Percentiles rank a stretch among this genome's conserved stretches.
Evolutionary conservation across 1,284 basidiomycete genomes (phyloP).

Genomic region (Thelephora terrestris): DNA sequence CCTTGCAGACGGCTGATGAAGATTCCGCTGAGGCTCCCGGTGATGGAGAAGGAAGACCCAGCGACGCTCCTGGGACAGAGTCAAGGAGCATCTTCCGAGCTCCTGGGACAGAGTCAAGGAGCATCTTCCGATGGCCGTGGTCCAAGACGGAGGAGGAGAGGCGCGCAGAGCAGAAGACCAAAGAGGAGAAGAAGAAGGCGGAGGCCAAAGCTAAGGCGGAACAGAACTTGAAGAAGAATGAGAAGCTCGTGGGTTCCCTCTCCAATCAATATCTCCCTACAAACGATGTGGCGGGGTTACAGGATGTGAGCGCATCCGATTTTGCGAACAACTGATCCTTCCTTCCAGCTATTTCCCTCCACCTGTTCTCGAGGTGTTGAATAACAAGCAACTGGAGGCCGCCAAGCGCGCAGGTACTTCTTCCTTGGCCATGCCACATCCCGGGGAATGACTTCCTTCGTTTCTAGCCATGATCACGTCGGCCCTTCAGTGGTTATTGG

Average conservation of each 20-base stretch:
- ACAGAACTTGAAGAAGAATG: too few relatives aligned
- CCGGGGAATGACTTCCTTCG: not conserved
- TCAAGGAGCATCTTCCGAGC: too few relatives aligned
- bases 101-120: too few relatives aligned
- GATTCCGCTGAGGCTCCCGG: too few relatives aligned
- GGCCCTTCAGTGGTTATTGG: conserved; percentile 60
- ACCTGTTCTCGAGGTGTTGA: conserved; percentile 52
- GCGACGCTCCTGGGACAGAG: too few relatives aligned
- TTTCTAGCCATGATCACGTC: conserved; percentile 46
- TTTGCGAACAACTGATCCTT: not conserved
- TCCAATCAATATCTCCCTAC: conserved; percentile 53
- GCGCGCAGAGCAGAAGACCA: too few relatives aligned
- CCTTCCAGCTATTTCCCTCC: conserved; percentile 50
- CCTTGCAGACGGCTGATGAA: too few relatives aligned
- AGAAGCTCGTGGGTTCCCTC: conserved; percentile 78
- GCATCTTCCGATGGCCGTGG: not conserved
- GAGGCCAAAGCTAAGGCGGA: conserved; percentile 22
- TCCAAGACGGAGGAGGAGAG: not conserved
- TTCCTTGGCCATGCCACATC: not conserved
- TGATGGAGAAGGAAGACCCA: too few relatives aligned
- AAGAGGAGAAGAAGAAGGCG: too few relatives aligned
- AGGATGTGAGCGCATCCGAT: conserved; percentile 40
- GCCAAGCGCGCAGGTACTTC: conserved; percentile 46
- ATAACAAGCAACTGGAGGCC: conserved; percentile 50
- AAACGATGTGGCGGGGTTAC: conserved; percentile 77